Conservation (phyloP, 352 stramenopile genomes). For the Vaucheria bursata region DNA sequence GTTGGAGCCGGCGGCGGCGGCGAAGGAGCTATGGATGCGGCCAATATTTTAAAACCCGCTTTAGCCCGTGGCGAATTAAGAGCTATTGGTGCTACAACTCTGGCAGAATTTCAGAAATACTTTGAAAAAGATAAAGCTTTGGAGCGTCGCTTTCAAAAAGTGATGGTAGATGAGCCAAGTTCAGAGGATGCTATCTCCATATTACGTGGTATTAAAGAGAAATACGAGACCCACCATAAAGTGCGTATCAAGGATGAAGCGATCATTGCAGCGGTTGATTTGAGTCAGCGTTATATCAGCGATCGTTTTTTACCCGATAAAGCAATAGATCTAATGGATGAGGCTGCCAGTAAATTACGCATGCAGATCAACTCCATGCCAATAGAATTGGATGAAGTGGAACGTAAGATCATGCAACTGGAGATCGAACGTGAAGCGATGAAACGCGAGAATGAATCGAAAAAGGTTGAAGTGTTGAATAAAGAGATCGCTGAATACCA, state of each 20-base stretch:
- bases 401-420: not conserved
- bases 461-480: constrained; percentile 59
- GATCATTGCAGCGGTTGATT: not conserved
- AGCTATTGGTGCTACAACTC: constrained; percentile 92
- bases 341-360: not conserved
- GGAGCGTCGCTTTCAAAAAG: constrained; percentile 91
- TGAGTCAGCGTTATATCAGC: not conserved
- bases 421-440: not conserved
- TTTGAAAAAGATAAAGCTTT: constrained; percentile 92
- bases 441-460: constrained; percentile 57
- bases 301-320: not conserved
- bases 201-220: constrained; percentile 81
- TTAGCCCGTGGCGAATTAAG: constrained; percentile 85
- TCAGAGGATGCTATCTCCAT: constrained; percentile 90
- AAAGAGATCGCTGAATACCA: constrained; percentile 77
- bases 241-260: constrained; percentile 68
- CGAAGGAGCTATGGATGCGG: constrained; percentile 81
- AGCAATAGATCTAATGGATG: not conserved
- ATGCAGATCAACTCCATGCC: constrained; percentile 10
- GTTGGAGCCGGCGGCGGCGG: constrained; percentile 83
- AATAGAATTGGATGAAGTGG: not conserved
- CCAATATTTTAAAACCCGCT: constrained; percentile 87
- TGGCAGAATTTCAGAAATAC: constrained; percentile 87
- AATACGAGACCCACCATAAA: constrained; percentile 92
- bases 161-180: constrained; percentile 80